A percentile compares a stretch with the other conserved stretches of the same genome.
These are phyloP conservation scores for Malus hybrid DNA, from an alignment of 331 rosid genomes.

Conservation along the genomic window DNA sequence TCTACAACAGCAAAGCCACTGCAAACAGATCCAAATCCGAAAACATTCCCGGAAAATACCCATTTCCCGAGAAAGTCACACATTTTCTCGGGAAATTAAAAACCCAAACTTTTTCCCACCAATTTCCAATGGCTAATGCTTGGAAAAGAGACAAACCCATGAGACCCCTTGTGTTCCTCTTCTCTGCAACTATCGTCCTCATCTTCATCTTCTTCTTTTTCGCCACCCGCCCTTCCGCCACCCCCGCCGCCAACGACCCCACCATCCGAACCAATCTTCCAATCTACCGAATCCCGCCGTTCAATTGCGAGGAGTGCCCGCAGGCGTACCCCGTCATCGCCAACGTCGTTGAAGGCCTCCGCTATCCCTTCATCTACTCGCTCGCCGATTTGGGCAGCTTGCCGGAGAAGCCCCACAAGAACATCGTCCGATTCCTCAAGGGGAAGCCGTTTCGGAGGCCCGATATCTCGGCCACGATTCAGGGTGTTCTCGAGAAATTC, in stretches of 20 bases:
- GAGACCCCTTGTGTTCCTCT: slow-evolving; percentile 55
- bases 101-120: not conserved
- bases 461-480: slow-evolving; percentile 73
- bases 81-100: not conserved
- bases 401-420: slow-evolving; percentile 97
- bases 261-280: slow-evolving; percentile 17
- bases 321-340: slow-evolving; percentile 80
- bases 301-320: slow-evolving; percentile 61
- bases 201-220: slow-evolving; percentile 35
- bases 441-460: slow-evolving; percentile 83
- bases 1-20: not conserved
- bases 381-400: slow-evolving; percentile 76
- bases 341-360: slow-evolving; percentile 71
- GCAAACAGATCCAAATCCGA: slow-evolving; percentile 5
- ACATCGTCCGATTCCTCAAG: slow-evolving; percentile 65
- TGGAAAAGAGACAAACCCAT: slow-evolving; percentile 68
- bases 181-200: slow-evolving; percentile 36
- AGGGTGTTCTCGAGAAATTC: slow-evolving; percentile 55
- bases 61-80: not conserved
- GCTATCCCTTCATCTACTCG: slow-evolving; percentile 69
- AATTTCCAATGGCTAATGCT: slow-evolving; percentile 80
- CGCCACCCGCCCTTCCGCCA: slow-evolving; percentile 21
- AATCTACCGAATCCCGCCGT: slow-evolving; percentile 45
- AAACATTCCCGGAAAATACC: slow-evolving; percentile 3
- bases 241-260: slow-evolving; percentile 3